Percentiles rank a stretch among this genome's conserved stretches.
These are phyloP conservation scores for Xerocomus spinulosus DNA, from an alignment of 768 basidiomycete species.

Conservation along the genomic window DNA sequence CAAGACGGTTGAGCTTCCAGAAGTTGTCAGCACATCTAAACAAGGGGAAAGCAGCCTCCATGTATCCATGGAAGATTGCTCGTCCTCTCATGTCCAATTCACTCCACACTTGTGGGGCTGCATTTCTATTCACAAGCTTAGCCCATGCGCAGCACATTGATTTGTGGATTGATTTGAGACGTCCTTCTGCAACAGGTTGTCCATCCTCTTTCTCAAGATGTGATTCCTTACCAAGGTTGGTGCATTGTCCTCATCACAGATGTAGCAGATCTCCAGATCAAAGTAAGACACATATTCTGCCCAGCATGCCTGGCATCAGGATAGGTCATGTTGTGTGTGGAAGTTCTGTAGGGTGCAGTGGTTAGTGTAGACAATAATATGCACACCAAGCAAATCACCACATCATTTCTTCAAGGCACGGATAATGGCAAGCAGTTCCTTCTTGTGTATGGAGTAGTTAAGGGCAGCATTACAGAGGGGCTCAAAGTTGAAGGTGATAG, in stretches of 20 bases:
- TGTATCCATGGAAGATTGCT: no score
- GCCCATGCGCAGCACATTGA: no score
- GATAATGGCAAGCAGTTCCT: conserved; percentile 34
- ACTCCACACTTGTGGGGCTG: no score
- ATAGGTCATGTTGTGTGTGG: neutral
- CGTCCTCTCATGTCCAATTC: no score
- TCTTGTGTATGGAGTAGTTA: conserved; percentile 32
- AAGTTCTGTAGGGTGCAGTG: conserved; percentile 23
- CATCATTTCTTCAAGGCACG: conserved; percentile 24
- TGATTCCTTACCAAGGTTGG: no score
- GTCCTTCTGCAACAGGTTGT: no score
- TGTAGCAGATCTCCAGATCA: conserved; percentile 16
- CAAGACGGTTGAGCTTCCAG: no score
- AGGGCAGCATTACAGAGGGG: neutral
- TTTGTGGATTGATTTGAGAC: no score
- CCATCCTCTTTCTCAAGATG: no score
- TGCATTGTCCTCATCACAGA: conserved; percentile 28
- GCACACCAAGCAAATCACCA: conserved; percentile 5
- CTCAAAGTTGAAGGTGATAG: neutral
- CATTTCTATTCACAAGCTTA: no score
- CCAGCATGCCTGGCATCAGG: conserved; percentile 31
- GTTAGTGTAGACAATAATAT: conserved; percentile 23
- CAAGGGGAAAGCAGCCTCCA: no score
- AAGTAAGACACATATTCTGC: conserved; percentile 36
- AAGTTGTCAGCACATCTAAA: no score